Evolutionary conservation across 768 basidiomycete species (phyloP).

Genomic region (Lepiota venenata): DNA sequence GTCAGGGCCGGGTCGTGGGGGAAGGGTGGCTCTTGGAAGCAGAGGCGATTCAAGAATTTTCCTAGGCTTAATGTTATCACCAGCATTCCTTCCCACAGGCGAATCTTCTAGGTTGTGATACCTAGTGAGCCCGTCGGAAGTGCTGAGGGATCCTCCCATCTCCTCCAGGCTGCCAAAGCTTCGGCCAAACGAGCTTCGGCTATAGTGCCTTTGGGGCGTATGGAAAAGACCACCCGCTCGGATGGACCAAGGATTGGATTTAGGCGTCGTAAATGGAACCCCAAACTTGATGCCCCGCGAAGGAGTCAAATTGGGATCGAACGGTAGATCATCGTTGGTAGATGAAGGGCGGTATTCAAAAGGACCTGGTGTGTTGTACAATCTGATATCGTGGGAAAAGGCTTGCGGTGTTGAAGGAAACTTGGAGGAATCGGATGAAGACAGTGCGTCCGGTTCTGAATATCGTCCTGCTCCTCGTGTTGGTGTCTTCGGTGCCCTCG

Average conservation of each 20-base stretch:
- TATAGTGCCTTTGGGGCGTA: constrained; percentile 43
- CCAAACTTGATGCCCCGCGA: constrained; percentile 73
- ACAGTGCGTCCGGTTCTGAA: constrained; percentile 35
- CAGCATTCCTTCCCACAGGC: constrained; percentile 1
- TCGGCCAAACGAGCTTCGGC: constrained; percentile 27
- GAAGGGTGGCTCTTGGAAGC: background rate
- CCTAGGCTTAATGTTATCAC: background rate
- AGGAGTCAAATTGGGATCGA: constrained; percentile 79
- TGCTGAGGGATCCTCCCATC: constrained; percentile 18
- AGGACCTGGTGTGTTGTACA: constrained; percentile 38
- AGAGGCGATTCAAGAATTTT: background rate
- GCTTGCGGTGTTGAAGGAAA: constrained; percentile 53
- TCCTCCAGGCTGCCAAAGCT: constrained; percentile 31
- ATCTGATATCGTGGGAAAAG: constrained; percentile 31
- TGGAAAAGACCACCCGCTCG: constrained; percentile 45
- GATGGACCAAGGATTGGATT: constrained; percentile 44
- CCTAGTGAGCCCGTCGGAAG: constrained; percentile 5
- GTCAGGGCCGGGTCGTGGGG: constrained; percentile 5
- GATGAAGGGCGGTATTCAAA: constrained; percentile 25
- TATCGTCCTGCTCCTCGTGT: constrained; percentile 29
- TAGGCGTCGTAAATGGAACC: constrained; percentile 60
- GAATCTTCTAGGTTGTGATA: constrained; percentile 9
- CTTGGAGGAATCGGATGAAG: constrained; percentile 49
- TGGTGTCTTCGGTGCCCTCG: constrained; percentile 49
- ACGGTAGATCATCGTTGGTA: constrained; percentile 50